A percentile compares a stretch with the other conserved stretches of the same genome.
These are phyloP conservation scores for Cynara cardunculus DNA, from an alignment of 129 eudicot genomes.

Conservation along the genomic window DNA sequence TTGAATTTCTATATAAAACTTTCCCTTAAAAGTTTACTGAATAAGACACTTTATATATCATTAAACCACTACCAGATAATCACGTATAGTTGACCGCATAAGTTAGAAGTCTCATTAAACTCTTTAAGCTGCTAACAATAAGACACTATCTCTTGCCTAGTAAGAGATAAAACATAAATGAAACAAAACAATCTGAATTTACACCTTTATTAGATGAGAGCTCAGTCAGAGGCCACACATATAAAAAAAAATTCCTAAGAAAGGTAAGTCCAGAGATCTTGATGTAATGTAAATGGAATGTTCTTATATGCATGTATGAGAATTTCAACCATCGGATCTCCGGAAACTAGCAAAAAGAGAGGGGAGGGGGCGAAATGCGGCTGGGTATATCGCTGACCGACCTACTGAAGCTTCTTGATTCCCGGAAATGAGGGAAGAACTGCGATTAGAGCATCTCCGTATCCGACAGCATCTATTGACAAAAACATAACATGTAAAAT, in stretches of 20 bases:
- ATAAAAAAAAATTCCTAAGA: slow-evolving; percentile 5
- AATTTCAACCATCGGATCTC: slow-evolving; percentile 24
- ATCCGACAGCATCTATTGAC: slow-evolving; percentile 81
- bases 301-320: slow-evolving; percentile 31
- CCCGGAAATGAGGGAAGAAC: slow-evolving; percentile 95
- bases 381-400: neutral
- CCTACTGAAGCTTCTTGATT: slow-evolving; percentile 68
- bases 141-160: no score
- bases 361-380: neutral
- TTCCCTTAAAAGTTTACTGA: no score
- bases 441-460: slow-evolving; percentile 82
- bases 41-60: no score
- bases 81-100: no score
- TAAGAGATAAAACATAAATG: neutral
- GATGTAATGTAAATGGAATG: slow-evolving; percentile 13
- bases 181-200: slow-evolving; percentile 9
- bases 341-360: neutral
- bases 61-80: no score
- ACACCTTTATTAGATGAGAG: slow-evolving; percentile 33
- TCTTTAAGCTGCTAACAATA: no score
- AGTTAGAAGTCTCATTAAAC: no score
- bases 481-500: slow-evolving; percentile 1
- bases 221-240: slow-evolving; percentile 25
- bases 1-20: no score
- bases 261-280: slow-evolving; percentile 15